A percentile compares a stretch with the other conserved stretches of the same genome.
Evolutionary conservation across 106 monocot species (phyloP).

Genomic region (Platanthera zijinensis): DNA sequence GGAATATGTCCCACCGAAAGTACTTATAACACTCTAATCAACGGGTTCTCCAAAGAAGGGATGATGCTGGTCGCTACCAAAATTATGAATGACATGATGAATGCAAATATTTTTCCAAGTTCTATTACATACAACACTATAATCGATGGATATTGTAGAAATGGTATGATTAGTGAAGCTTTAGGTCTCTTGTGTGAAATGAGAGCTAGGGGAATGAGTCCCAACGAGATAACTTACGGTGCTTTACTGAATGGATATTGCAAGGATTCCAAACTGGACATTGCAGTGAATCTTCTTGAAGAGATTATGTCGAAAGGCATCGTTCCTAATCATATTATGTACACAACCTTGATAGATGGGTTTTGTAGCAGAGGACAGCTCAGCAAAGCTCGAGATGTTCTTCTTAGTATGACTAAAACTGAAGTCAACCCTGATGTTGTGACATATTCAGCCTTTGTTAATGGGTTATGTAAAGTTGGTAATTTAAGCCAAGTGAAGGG

Average conservation of each 20-base stretch:
- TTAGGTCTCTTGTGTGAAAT: constrained; percentile 38
- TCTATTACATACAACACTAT: constrained; percentile 54
- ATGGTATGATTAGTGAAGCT: constrained; percentile 36
- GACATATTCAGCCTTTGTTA: constrained; percentile 59
- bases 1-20: constrained; percentile 34
- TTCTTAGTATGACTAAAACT: constrained; percentile 34
- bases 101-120: constrained; percentile 28
- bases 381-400: constrained; percentile 27
- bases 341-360: constrained; percentile 59
- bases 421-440: constrained; percentile 55
- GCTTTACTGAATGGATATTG: constrained; percentile 60
- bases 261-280: constrained; percentile 32
- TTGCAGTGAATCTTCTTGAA: constrained; percentile 33
- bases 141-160: constrained; percentile 53
- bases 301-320: constrained; percentile 40
- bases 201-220: constrained; percentile 25
- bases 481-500: constrained; percentile 21
- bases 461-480: constrained; percentile 46
- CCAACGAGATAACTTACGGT: constrained; percentile 44
- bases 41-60: constrained; percentile 59
- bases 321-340: constrained; percentile 33
- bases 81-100: constrained; percentile 46
- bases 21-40: constrained; percentile 58
- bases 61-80: constrained; percentile 29
- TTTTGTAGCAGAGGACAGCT: constrained; percentile 42